Conservation (phyloP, 768 basidiomycete species). For the Phanerochaete carnosa region DNA sequence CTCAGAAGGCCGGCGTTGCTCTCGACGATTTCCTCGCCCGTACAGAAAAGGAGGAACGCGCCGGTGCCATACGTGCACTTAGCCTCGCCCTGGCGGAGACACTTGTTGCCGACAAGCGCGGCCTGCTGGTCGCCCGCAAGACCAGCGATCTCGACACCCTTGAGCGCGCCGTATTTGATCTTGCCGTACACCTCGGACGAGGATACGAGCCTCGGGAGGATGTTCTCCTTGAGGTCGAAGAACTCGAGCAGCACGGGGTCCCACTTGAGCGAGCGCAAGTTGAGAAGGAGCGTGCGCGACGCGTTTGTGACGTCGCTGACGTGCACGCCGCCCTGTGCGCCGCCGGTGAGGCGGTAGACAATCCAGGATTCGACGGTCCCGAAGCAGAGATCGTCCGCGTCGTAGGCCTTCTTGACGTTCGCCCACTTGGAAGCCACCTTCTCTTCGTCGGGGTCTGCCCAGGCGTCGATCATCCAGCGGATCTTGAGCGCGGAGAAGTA, state of each 20-base stretch:
- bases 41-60: slow-evolving; percentile 94
- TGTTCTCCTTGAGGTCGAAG: slow-evolving; percentile 74
- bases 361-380: slow-evolving; percentile 99
- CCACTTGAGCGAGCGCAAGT: slow-evolving; percentile 80
- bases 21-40: slow-evolving; percentile 81
- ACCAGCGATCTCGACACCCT: slow-evolving; percentile 83
- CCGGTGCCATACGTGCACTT: slow-evolving; percentile 99
- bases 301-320: slow-evolving; percentile 95
- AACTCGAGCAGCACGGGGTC: slow-evolving; percentile 80
- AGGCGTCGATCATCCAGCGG: slow-evolving; percentile 93
- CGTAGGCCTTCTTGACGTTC: slow-evolving; percentile 74
- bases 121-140: slow-evolving; percentile 99
- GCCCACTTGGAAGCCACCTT: too few relatives aligned
- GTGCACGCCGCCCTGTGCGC: slow-evolving; percentile 65
- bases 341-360: slow-evolving; percentile 85
- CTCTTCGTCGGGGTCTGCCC: too few relatives aligned
- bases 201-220: slow-evolving; percentile 85
- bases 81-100: slow-evolving; percentile 84
- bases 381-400: slow-evolving; percentile 77
- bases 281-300: slow-evolving; percentile 90
- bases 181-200: slow-evolving; percentile 91
- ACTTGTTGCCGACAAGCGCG: slow-evolving; percentile 95
- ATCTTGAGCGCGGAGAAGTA: slow-evolving; percentile 98
- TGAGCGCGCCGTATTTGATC: slow-evolving; percentile 61
- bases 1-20: slow-evolving; percentile 86